phyloP scores from a whole-genome alignment of 257 asterid species.

The Capsicum baccatum region DNA sequence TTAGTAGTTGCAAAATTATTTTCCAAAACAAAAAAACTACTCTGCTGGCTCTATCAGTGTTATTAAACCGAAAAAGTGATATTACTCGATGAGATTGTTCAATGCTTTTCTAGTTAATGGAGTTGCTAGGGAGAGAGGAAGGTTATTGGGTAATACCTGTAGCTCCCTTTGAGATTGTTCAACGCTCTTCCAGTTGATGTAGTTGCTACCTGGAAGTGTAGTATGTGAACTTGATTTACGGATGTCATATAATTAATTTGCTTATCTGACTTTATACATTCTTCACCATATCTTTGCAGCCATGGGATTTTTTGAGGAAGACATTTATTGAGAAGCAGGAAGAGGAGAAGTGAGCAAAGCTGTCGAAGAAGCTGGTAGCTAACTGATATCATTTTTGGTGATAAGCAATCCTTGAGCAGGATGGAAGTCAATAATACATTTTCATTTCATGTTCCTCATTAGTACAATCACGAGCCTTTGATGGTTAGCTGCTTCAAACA shows the following conservation, averaged over 20 bases:
- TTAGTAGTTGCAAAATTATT: no score
- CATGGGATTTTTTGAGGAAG: constrained; percentile 87
- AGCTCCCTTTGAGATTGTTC: neutral
- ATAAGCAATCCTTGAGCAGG: constrained; percentile 43
- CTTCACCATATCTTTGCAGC: constrained; percentile 53
- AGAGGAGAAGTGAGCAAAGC: constrained; percentile 59
- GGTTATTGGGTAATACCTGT: neutral
- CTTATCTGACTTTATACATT: neutral
- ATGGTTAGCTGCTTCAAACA: constrained; percentile 25
- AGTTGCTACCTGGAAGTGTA: neutral
- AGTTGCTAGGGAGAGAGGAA: neutral
- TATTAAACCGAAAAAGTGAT: no score
- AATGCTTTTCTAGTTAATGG: neutral
- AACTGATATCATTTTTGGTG: constrained; percentile 37
- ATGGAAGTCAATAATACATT: constrained; percentile 37
- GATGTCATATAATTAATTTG: neutral
- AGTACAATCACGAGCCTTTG: constrained; percentile 22
- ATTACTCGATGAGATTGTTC: neutral
- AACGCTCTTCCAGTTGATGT: neutral
- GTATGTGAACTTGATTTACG: neutral
- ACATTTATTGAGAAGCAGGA: constrained; percentile 73
- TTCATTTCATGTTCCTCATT: constrained; percentile 25
- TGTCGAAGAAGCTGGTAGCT: constrained; percentile 33
- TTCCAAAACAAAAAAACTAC: no score
- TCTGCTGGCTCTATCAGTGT: no score